These are phyloP conservation scores for Bidens hawaiensis DNA, from an alignment of 140 eudicot species.

Conservation along the genomic window DNA sequence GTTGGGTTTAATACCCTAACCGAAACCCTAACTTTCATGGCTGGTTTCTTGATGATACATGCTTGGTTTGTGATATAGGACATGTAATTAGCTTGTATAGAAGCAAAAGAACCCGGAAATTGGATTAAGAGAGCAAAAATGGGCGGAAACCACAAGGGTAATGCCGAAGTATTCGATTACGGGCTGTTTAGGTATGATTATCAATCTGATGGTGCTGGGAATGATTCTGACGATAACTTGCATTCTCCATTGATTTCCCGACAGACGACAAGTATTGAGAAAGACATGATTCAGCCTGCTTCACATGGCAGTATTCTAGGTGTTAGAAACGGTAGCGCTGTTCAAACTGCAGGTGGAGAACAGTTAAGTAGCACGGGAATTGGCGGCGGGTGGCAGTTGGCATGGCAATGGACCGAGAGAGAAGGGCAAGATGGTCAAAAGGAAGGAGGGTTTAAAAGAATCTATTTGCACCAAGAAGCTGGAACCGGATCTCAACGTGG, in stretches of 20 bases:
- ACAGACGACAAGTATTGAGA: slow-evolving; percentile 68
- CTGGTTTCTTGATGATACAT: too few relatives aligned
- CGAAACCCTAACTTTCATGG: too few relatives aligned
- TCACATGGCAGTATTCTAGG: slow-evolving; percentile 52
- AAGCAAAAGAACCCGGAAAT: too few relatives aligned
- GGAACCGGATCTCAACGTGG: slow-evolving; percentile 57
- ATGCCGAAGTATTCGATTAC: too few relatives aligned
- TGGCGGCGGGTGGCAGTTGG: slow-evolving; percentile 99
- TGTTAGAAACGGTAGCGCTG: slow-evolving; percentile 40
- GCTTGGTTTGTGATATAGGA: too few relatives aligned
- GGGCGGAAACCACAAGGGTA: too few relatives aligned
- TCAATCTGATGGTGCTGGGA: slow-evolving; percentile 41
- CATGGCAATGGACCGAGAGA: slow-evolving; percentile 49
- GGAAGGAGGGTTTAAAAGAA: slow-evolving; percentile 60
- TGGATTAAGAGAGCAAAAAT: too few relatives aligned
- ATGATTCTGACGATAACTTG: slow-evolving; percentile 65
- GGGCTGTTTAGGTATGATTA: too few relatives aligned
- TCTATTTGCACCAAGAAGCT: slow-evolving; percentile 76
- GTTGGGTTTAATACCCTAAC: too few relatives aligned
- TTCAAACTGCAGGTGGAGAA: slow-evolving; percentile 41
- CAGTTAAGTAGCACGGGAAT: slow-evolving; percentile 42
- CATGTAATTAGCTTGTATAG: too few relatives aligned
- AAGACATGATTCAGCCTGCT: slow-evolving; percentile 58
- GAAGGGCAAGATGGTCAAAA: slow-evolving; percentile 65
- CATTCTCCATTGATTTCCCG: slow-evolving; percentile 82